Conservation (phyloP, 495 filamentous ascomycete genomes). For the Aspergillus carlsbadensis region DNA sequence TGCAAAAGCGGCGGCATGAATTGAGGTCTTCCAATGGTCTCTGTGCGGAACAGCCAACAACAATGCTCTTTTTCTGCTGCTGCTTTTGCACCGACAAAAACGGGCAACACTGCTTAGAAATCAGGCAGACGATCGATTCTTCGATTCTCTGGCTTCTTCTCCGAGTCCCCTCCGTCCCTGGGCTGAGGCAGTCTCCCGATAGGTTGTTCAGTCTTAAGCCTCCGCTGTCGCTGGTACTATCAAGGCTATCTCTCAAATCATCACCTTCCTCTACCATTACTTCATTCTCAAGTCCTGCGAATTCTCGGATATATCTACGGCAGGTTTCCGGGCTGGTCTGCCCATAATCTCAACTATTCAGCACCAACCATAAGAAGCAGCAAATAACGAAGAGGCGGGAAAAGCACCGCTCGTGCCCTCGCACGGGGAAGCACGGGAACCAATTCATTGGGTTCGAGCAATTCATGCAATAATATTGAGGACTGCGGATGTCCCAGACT, state of each 20-base stretch:
- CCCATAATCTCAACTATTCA: neutral
- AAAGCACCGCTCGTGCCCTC: too few relatives aligned
- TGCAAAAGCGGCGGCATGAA: neutral
- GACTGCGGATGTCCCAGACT: neutral
- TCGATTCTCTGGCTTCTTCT: neutral
- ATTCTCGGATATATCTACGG: neutral
- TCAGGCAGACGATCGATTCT: slow-evolving; percentile 21
- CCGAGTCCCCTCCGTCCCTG: neutral
- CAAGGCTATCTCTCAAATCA: too few relatives aligned
- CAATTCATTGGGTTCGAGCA: slow-evolving; percentile 1
- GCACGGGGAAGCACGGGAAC: neutral
- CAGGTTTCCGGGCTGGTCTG: neutral
- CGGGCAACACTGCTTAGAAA: slow-evolving; percentile 21
- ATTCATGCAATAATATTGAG: too few relatives aligned
- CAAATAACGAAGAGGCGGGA: neutral
- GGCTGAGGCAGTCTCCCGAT: neutral
- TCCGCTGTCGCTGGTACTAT: neutral
- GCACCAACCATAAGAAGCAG: neutral
- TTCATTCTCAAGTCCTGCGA: neutral
- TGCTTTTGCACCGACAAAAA: slow-evolving; percentile 2
- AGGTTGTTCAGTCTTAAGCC: neutral
- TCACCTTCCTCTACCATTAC: neutral
- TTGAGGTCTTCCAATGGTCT: neutral
- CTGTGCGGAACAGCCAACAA: slow-evolving; percentile 1
- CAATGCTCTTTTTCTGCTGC: neutral